Evolutionary conservation across 768 basidiomycete species (phyloP).

Genomic region (Amanita jacksonii): DNA sequence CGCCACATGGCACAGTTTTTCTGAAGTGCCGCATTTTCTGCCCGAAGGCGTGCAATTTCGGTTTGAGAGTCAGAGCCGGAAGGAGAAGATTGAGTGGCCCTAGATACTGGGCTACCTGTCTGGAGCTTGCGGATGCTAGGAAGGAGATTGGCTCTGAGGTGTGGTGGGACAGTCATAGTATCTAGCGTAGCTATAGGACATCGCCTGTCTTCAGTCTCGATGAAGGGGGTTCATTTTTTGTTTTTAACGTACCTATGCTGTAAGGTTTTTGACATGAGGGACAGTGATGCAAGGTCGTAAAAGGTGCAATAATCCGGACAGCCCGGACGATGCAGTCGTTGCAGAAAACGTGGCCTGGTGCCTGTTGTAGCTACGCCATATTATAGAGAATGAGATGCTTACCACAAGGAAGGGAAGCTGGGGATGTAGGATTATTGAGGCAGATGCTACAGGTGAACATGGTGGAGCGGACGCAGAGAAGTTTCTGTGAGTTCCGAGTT

Average conservation of each 20-base stretch:
- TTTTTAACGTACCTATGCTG: constrained; percentile 42
- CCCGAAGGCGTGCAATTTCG: constrained; percentile 31
- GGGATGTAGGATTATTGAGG: constrained; percentile 41
- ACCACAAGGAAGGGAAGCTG: constrained; percentile 61
- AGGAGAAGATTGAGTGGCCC: constrained; percentile 12
- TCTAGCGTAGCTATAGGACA: constrained; percentile 34
- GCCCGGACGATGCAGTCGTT: constrained; percentile 44
- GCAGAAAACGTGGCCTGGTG: constrained; percentile 55
- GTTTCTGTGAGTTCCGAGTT: not conserved
- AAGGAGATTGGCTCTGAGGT: constrained; percentile 47
- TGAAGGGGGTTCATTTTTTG: no score
- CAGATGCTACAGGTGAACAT: constrained; percentile 57
- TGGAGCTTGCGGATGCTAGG: constrained; percentile 50
- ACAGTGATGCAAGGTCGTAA: constrained; percentile 40
- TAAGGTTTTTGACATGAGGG: constrained; percentile 50
- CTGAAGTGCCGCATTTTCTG: constrained; percentile 34
- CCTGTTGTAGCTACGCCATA: not conserved
- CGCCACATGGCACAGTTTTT: constrained; percentile 36
- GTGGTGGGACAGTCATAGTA: constrained; percentile 39
- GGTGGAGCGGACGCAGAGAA: not conserved
- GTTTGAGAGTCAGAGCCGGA: constrained; percentile 15
- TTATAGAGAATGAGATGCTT: constrained; percentile 14
- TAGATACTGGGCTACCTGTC: constrained; percentile 26
- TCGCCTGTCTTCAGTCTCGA: no score
- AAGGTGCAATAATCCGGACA: constrained; percentile 37